Evolutionary conservation across 306 rosid species (phyloP), one percentile per base, ranked within the genome.

Genomic region (Dicorynia guianensis): DNA sequence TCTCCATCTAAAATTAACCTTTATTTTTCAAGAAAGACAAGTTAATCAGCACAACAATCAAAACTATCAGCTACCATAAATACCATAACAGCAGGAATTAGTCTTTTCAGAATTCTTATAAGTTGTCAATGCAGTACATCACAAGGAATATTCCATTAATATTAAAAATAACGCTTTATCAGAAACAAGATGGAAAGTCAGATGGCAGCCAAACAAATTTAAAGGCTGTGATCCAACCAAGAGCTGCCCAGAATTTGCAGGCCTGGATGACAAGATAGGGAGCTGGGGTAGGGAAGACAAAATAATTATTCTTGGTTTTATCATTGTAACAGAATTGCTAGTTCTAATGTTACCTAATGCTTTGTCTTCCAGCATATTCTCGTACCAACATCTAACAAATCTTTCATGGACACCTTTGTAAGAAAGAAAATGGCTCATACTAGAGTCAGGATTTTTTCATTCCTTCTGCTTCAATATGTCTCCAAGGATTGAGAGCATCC

Each of bases 401-500:
- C 40, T 67, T 11, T 34, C 42, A 25, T n/a, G 42, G 35, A 19
- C 35, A 59, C 64, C 43, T 33, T 35, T 53, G 61, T 47, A 38
- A 62, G 9, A 62, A 17, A 74, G 52, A 59, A 59, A 48, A 64
- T 11, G 34, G 5, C 67, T 72, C 76, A 60, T 12, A 49, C 61
- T 66, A 36, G 46, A 63, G 46, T 83, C 75, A 83, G 8, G 87
- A 71, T 63, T 80, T 79, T 46, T 75, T 53, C 4, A 82, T 65
- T 71, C 33, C 76, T 60, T 79, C 77, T 25, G 65, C 8, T 14
- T 83, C 77, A 52, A 60, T 19, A 44, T 53, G 87, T 76, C 74
- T 83, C 87, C 84, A 83, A 42, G 87, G 87, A 69, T 83, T 83
- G 47, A 83, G 87, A 59, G 87, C 87, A 42, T 91, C 88, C 75